phyloP scores from a whole-genome alignment of 495 filamentous ascomycete genomes.

The Hyaloscypha bicolor region DNA sequence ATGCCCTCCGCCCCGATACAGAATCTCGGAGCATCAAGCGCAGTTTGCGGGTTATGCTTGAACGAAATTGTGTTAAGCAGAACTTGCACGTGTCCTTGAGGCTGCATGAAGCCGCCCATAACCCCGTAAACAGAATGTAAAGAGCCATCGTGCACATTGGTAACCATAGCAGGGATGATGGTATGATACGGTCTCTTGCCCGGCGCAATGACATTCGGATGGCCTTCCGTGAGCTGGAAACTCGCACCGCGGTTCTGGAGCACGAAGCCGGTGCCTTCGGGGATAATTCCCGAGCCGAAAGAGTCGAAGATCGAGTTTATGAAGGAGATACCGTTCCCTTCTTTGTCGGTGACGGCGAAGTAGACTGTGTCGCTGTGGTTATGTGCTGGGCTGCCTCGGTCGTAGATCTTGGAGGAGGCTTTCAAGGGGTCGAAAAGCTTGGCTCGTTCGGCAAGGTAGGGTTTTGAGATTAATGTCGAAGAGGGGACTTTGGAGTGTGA shows the following conservation, averaged over 20 bases:
- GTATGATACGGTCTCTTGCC: slow-evolving; percentile 95
- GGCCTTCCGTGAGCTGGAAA: slow-evolving; percentile 65
- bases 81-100: slow-evolving; percentile 95
- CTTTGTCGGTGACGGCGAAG: slow-evolving; percentile 76
- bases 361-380: slow-evolving; percentile 88
- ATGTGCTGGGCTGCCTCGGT: slow-evolving; percentile 68
- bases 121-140: slow-evolving; percentile 89
- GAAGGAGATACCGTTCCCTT: slow-evolving; percentile 91
- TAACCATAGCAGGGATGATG: slow-evolving; percentile 92
- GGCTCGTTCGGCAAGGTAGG: slow-evolving; percentile 70
- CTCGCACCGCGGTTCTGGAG: slow-evolving; percentile 92
- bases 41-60: slow-evolving; percentile 81
- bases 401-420: slow-evolving; percentile 52
- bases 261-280: slow-evolving; percentile 81
- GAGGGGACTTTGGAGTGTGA: slow-evolving; percentile 66
- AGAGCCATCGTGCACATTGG: slow-evolving; percentile 67
- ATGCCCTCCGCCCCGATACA: slow-evolving; percentile 72
- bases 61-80: slow-evolving; percentile 88
- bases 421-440: slow-evolving; percentile 65
- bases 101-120: slow-evolving; percentile 99
- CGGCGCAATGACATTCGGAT: slow-evolving; percentile 80
- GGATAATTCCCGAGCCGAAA: slow-evolving; percentile 89
- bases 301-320: slow-evolving; percentile 94
- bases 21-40: slow-evolving; percentile 86
- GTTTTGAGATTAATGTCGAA: slow-evolving; percentile 56